phyloP scores from a whole-genome alignment of 495 filamentous ascomycete genomes.

The Lasiosphaeria miniovina region DNA sequence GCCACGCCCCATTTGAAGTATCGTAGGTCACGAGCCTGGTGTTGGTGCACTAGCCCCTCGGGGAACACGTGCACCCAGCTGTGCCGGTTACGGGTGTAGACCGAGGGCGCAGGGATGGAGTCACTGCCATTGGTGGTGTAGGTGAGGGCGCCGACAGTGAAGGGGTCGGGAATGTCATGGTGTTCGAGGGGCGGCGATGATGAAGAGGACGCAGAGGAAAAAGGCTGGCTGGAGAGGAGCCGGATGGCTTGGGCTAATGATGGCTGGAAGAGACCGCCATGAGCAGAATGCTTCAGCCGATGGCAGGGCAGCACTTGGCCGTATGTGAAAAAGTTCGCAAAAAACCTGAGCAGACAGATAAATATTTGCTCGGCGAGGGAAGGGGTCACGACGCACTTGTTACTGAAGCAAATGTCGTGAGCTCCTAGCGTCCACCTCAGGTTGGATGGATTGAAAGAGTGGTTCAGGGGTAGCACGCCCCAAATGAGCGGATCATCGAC shows the following conservation, averaged over 20 bases:
- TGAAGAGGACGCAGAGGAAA: constrained; percentile 26
- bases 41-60: constrained; percentile 90
- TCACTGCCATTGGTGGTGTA: constrained; percentile 64
- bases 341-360: constrained; percentile 37
- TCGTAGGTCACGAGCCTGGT: constrained; percentile 71
- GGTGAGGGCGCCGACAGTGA: constrained; percentile 54
- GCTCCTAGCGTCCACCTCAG: constrained; percentile 84
- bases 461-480: constrained; percentile 75
- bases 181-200: neutral
- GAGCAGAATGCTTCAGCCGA: constrained; percentile 66
- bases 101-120: constrained; percentile 55
- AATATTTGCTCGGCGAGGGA: neutral
- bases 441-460: constrained; percentile 66
- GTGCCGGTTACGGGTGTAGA: constrained; percentile 51
- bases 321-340: constrained; percentile 69
- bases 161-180: constrained; percentile 54
- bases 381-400: constrained; percentile 45
- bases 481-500: constrained; percentile 93
- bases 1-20: constrained; percentile 98
- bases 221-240: constrained; percentile 67
- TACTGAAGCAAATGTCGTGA: constrained; percentile 88
- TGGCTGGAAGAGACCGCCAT: constrained; percentile 82
- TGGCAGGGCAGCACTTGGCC: constrained; percentile 91
- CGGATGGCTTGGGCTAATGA: constrained; percentile 83
- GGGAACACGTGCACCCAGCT: constrained; percentile 95